phyloP scores from a whole-genome alignment of 306 rosid genomes.

The Carpinus viminea region DNA sequence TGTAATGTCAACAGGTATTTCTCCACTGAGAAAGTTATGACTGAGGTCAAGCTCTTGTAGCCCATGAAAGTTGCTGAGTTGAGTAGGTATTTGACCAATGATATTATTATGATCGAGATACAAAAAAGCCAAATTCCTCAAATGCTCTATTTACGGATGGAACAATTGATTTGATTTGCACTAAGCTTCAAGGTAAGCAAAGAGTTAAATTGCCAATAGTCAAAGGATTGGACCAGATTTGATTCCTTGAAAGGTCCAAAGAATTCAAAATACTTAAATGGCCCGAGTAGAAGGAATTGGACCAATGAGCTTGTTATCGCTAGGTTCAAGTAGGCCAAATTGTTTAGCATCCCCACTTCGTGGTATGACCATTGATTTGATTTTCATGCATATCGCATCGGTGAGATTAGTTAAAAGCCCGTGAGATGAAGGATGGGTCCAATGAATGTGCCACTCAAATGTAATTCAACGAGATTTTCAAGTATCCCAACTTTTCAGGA shows the following conservation, averaged over 20 bases:
- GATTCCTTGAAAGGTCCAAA: not conserved
- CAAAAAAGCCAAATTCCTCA: not conserved
- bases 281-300: not conserved
- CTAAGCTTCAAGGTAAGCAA: accelerated
- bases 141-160: not conserved
- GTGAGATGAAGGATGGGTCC: too few relatives aligned
- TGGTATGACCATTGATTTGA: not conserved
- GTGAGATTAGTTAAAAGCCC: not conserved
- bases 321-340: too few relatives aligned
- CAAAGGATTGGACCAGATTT: not conserved
- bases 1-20: too few relatives aligned
- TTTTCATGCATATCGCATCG: not conserved
- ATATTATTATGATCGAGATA: not conserved
- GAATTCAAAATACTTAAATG: too few relatives aligned
- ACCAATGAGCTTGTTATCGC: not conserved
- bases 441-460: too few relatives aligned
- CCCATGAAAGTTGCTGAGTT: not conserved
- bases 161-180: not conserved
- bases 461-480: too few relatives aligned
- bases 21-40: not conserved
- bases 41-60: not conserved
- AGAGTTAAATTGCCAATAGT: not conserved
- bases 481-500: too few relatives aligned
- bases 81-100: not conserved
- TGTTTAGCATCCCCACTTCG: too few relatives aligned